These are phyloP conservation scores for Aphanomyces cochlioides DNA, from an alignment of 352 stramenopile species.

Conservation along the genomic window DNA sequence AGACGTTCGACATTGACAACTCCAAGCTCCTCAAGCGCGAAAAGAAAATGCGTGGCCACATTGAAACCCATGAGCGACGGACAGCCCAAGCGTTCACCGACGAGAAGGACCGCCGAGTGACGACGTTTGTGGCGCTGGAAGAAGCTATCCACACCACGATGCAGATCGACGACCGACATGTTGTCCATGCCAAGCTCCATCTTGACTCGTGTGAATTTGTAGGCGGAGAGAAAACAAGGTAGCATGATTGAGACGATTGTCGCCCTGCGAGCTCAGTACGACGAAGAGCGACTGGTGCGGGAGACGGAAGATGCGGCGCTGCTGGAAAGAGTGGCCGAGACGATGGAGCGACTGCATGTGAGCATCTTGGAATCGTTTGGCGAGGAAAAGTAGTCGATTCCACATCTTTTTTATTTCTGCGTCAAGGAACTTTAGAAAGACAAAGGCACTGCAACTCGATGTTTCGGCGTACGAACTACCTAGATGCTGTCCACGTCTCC, in stretches of 20 bases:
- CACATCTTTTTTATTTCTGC: conserved; percentile 25
- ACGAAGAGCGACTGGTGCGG: conserved; percentile 47
- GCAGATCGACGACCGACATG: conserved; percentile 58
- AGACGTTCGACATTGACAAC: conserved; percentile 92
- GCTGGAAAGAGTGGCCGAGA: conserved; percentile 72
- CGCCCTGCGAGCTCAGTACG: conserved; percentile 50
- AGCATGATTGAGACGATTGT: conserved; percentile 48
- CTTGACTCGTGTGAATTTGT: too few species aligned
- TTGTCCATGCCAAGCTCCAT: not conserved
- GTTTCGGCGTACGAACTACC: not conserved
- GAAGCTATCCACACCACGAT: conserved; percentile 66
- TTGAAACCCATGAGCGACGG: conserved; percentile 62
- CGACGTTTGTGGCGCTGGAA: conserved; percentile 57
- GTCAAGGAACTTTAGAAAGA: not conserved
- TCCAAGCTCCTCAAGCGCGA: conserved; percentile 89
- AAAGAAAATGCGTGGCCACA: conserved; percentile 71
- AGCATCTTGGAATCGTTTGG: conserved; percentile 81
- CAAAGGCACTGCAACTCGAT: not conserved
- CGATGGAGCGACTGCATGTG: conserved; percentile 71
- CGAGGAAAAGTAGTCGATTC: conserved; percentile 31
- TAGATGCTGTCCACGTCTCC: not conserved
- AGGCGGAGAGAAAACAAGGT: conserved; percentile 45
- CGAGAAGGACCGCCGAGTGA: conserved; percentile 56
- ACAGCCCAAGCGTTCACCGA: conserved; percentile 59
- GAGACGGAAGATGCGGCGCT: conserved; percentile 70